Evolutionary conservation across 169 alveolate genomes (phyloP).

Genomic region (Plasmodium relictum): DNA sequence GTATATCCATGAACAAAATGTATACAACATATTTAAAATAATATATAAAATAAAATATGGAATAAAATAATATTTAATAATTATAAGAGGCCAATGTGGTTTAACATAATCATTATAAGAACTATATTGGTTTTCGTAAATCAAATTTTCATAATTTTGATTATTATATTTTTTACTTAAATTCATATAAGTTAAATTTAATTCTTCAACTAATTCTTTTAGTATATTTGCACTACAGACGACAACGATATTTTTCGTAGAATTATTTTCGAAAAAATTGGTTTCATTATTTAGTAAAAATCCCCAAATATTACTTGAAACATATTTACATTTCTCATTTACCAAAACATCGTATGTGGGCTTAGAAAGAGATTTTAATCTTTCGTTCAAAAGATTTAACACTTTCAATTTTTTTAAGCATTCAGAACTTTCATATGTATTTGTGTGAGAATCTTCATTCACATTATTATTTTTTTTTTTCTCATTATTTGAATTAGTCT

Average conservation of each 20-base stretch:
- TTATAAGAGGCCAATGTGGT: slow-evolving; percentile 74
- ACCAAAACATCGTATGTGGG: slow-evolving; percentile 52
- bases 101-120: slow-evolving; percentile 50
- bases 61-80: slow-evolving; percentile 53
- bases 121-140: slow-evolving; percentile 53
- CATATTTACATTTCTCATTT: slow-evolving; percentile 64
- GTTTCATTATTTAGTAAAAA: slow-evolving; percentile 49
- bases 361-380: slow-evolving; percentile 38
- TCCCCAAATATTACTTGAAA: slow-evolving; percentile 63
- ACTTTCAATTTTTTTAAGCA: slow-evolving; percentile 32
- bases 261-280: slow-evolving; percentile 25
- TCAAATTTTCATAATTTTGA: neutral
- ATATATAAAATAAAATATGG: slow-evolving; percentile 57
- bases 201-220: slow-evolving; percentile 19
- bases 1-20: slow-evolving; percentile 40
- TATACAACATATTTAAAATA: slow-evolving; percentile 25
- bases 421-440: slow-evolving; percentile 2
- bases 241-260: slow-evolving; percentile 26
- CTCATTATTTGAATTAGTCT: neutral
- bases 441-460: neutral
- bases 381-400: slow-evolving; percentile 27
- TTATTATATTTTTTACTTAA: slow-evolving; percentile 28
- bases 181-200: slow-evolving; percentile 9
- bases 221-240: slow-evolving; percentile 46
- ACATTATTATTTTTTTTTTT: neutral